phyloP scores from a whole-genome alignment of 2,329 filamentous ascomycete genomes.

The Colletotrichum lupini region DNA sequence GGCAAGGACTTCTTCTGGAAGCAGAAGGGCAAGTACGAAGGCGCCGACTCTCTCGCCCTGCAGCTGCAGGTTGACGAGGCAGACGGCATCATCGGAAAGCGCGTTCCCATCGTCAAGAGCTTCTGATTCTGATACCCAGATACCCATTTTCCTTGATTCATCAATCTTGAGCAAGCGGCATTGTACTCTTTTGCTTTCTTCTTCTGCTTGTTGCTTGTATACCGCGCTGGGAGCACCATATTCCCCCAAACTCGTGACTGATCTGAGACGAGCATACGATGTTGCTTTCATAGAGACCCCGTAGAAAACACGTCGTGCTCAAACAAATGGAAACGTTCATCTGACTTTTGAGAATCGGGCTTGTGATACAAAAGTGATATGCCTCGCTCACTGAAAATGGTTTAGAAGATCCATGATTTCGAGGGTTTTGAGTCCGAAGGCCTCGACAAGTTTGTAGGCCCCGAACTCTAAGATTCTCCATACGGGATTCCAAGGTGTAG shows the following conservation, averaged over 20 bases:
- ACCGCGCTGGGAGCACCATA: background rate
- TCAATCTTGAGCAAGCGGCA: background rate
- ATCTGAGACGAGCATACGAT: background rate
- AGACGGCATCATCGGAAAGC: constrained; percentile 2
- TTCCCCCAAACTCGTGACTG: background rate
- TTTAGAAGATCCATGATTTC: too few species aligned
- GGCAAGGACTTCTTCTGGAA: constrained; percentile 29
- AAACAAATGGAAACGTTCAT: background rate
- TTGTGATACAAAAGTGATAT: too few species aligned
- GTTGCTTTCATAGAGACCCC: background rate
- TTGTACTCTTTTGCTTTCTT: background rate
- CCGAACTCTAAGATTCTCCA: too few species aligned
- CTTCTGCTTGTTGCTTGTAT: background rate
- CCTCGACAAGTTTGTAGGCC: too few species aligned
- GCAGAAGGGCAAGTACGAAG: constrained; percentile 29
- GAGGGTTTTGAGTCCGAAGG: too few species aligned
- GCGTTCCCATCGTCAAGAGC: background rate
- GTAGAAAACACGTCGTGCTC: background rate
- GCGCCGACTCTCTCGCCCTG: constrained; percentile 32
- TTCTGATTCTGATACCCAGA: constrained; percentile 4
- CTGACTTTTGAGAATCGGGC: too few species aligned
- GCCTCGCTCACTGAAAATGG: too few species aligned
- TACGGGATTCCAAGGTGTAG: too few species aligned
- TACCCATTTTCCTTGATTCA: background rate
- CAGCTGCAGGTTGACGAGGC: constrained; percentile 34